Conservation (phyloP, 192 early-diverging fungal species). For the Gonapodya prolifera region DNA sequence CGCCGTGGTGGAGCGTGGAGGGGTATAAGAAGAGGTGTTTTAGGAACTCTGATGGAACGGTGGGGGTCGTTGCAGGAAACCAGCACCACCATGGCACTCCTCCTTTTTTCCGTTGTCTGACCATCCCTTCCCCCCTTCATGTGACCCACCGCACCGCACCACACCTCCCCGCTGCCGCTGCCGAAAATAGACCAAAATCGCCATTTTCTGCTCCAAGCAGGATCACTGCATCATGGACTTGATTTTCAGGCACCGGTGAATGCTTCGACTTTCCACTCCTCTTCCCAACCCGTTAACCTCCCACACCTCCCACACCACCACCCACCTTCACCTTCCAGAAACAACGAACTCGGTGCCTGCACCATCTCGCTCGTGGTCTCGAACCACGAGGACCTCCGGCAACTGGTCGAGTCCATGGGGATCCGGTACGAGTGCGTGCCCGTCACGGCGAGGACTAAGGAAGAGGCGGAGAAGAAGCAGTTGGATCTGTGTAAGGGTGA, state of each 20-base stretch:
- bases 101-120: constrained; percentile 6
- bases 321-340: neutral
- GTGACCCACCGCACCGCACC: too few species aligned
- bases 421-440: neutral
- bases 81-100: too few species aligned
- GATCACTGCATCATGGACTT: constrained; percentile 9
- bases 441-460: neutral
- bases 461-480: constrained; percentile 4
- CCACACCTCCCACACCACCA: neutral
- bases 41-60: too few species aligned
- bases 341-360: neutral
- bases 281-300: too few species aligned
- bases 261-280: neutral
- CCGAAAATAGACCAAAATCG: neutral
- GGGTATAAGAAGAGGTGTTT: too few species aligned
- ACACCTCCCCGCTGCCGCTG: too few species aligned
- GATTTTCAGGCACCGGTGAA: neutral
- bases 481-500: constrained; percentile 4
- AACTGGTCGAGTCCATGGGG: neutral
- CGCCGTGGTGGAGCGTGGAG: too few species aligned
- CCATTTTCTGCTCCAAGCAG: constrained; percentile 9
- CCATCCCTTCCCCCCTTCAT: too few species aligned
- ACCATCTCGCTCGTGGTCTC: neutral
- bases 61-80: too few species aligned
- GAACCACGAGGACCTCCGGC: constrained; percentile 7